phyloP scores from a whole-genome alignment of 2,329 filamentous ascomycete genomes.

The Ophiocordyceps camponoti-floridani region DNA sequence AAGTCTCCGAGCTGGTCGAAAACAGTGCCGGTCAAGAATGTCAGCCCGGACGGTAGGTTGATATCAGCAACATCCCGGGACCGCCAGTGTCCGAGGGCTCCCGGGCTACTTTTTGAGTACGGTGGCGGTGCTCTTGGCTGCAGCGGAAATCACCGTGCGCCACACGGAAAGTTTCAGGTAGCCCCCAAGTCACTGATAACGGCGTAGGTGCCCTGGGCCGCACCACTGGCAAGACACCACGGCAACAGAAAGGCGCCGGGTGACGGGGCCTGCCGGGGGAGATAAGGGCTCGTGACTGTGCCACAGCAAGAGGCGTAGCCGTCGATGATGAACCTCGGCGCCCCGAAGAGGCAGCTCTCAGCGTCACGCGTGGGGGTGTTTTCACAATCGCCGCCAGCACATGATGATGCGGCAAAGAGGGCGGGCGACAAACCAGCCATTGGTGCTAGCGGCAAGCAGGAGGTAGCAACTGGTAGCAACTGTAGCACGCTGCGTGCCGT shows the following conservation, averaged over 20 bases:
- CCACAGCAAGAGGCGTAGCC: not conserved
- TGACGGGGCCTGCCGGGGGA: not conserved
- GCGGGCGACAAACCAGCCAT: no score
- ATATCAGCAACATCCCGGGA: not conserved
- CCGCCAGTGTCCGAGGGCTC: not conserved
- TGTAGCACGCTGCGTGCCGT: no score
- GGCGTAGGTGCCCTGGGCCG: not conserved
- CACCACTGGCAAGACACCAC: not conserved
- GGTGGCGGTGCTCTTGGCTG: not conserved
- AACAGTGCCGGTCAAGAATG: not conserved
- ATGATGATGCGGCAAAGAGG: not conserved
- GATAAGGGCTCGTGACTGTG: slow-evolving; percentile 1
- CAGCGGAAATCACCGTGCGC: not conserved
- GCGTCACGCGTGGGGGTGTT: not conserved
- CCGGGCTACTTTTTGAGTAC: not conserved
- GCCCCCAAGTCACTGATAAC: not conserved
- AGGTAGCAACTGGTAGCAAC: no score
- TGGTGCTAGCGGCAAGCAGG: no score
- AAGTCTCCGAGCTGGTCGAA: not conserved
- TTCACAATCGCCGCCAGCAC: not conserved
- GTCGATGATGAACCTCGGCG: not conserved
- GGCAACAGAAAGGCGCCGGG: not conserved
- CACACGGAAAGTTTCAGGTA: not conserved
- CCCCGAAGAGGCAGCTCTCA: not conserved
- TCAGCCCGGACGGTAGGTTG: not conserved